Percentiles rank a stretch among this genome's conserved stretches.
These are phyloP conservation scores for Termitomyces sp. DNA, from an alignment of 768 basidiomycete species.

Conservation along the genomic window DNA sequence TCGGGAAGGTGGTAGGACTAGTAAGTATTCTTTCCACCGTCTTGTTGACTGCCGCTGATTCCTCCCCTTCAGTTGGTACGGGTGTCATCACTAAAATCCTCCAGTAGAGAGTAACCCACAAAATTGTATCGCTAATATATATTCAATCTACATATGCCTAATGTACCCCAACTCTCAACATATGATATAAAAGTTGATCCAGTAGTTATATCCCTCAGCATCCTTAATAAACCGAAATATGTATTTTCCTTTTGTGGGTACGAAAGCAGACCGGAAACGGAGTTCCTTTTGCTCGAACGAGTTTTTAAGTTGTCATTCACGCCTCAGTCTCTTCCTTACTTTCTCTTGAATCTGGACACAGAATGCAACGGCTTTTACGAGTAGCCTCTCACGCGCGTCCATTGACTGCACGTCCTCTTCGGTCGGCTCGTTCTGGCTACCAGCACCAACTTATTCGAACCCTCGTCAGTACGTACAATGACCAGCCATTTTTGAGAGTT, in stretches of 20 bases:
- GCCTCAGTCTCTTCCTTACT: not conserved
- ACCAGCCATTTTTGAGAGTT: not conserved
- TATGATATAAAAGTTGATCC: conserved; percentile 18
- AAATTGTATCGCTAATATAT: not conserved
- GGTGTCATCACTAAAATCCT: conserved; percentile 90
- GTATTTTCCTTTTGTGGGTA: not conserved
- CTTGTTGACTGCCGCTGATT: not conserved
- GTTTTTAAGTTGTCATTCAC: not conserved
- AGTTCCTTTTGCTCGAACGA: not conserved
- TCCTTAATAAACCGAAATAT: conserved; percentile 1
- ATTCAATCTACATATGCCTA: conserved; percentile 1
- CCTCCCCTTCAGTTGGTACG: conserved; percentile 67
- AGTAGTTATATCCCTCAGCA: conserved; percentile 7
- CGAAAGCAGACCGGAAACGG: conserved; percentile 3
- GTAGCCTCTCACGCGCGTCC: conserved; percentile 23
- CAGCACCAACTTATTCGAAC: conserved; percentile 40
- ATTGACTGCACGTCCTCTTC: conserved; percentile 18
- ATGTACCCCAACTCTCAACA: conserved; percentile 15
- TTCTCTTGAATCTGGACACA: conserved; percentile 3
- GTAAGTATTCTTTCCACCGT: conserved; percentile 39
- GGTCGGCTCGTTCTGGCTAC: conserved; percentile 20
- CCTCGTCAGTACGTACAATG: conserved; percentile 53
- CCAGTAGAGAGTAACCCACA: conserved; percentile 22
- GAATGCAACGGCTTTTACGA: conserved; percentile 40
- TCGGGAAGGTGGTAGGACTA: conserved; percentile 91